Evolutionary conservation across 805 yeast genomes (phyloP).

Genomic region (Clavispora asparagi): DNA sequence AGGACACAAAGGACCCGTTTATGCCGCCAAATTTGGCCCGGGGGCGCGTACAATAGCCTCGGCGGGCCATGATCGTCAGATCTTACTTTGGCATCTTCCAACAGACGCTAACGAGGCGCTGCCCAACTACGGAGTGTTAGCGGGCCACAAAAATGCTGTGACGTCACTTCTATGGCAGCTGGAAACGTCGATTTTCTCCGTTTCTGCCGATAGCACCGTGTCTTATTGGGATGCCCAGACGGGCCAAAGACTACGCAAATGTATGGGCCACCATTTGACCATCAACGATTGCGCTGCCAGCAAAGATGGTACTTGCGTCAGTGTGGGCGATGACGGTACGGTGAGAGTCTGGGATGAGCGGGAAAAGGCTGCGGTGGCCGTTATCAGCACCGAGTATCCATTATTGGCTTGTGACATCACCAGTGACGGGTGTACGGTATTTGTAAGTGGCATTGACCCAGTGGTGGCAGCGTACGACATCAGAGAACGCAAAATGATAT

Average conservation of each 20-base stretch:
- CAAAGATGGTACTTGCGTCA: constrained; percentile 27
- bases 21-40: constrained; percentile 46
- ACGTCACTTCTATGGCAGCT: constrained; percentile 53
- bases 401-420: constrained; percentile 42
- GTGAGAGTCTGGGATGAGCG: constrained; percentile 62
- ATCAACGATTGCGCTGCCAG: constrained; percentile 50
- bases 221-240: constrained; percentile 59
- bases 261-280: constrained; percentile 44
- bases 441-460: constrained; percentile 66
- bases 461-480: constrained; percentile 55
- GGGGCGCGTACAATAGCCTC: constrained; percentile 54
- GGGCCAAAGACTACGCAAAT: constrained; percentile 51
- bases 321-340: constrained; percentile 66
- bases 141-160: constrained; percentile 62
- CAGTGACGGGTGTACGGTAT: constrained; percentile 40
- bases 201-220: constrained; percentile 59
- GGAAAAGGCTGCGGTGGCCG: constrained; percentile 38
- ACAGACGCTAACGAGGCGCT: constrained; percentile 14
- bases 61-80: constrained; percentile 54
- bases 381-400: constrained; percentile 50
- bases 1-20: constrained; percentile 53
- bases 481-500: constrained; percentile 38
- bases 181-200: constrained; percentile 38
- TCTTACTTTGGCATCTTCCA: constrained; percentile 44
- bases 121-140: constrained; percentile 41